These are phyloP conservation scores for Candida vartiovaarae DNA, from an alignment of 805 yeast species.

Conservation along the genomic window DNA sequence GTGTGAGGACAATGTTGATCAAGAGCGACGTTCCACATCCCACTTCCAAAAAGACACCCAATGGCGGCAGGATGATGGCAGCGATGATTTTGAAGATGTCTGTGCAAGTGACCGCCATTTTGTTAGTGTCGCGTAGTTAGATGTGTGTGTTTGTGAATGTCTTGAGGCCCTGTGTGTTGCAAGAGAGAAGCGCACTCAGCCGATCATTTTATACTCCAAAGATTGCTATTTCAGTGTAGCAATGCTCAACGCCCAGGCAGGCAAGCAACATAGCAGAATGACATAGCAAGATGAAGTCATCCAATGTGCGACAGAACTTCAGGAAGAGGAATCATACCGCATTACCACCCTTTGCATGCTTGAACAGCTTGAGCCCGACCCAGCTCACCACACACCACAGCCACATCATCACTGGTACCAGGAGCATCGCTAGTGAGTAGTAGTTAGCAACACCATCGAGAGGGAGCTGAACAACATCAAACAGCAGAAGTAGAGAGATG, in stretches of 20 bases:
- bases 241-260: too few relatives aligned
- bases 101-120: conserved; percentile 41
- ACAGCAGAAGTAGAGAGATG: conserved; percentile 5
- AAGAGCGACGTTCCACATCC: conserved; percentile 34
- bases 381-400: conserved; percentile 70
- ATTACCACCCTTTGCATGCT: conserved; percentile 65
- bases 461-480: conserved; percentile 8
- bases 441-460: conserved; percentile 18
- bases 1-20: conserved; percentile 50
- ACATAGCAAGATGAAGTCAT: too few relatives aligned
- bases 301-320: too few relatives aligned
- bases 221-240: not conserved
- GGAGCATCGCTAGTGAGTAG: conserved; percentile 27
- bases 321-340: not conserved
- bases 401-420: conserved; percentile 39
- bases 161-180: not conserved
- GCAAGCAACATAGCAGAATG: too few relatives aligned
- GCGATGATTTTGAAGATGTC: conserved; percentile 40
- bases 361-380: conserved; percentile 73
- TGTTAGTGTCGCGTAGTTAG: conserved; percentile 1
- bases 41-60: conserved; percentile 49
- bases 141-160: not conserved
- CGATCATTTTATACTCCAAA: not conserved
- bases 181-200: not conserved
- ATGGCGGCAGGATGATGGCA: conserved; percentile 48